phyloP scores from a whole-genome alignment of 495 filamentous ascomycete genomes.

The Hamigera avellanea region DNA sequence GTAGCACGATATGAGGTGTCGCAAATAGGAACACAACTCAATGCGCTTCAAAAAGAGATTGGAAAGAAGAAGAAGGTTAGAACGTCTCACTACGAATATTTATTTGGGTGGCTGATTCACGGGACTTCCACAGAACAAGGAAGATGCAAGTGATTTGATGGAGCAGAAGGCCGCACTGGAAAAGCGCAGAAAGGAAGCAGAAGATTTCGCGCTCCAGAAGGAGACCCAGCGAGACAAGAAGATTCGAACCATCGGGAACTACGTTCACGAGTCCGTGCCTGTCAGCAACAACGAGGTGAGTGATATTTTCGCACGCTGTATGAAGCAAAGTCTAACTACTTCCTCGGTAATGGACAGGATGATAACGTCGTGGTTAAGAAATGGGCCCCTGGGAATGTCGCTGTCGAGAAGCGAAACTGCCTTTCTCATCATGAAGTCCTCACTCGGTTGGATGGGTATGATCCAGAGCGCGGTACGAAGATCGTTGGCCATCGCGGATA shows the following conservation, averaged over 20 bases:
- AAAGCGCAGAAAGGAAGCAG: constrained; percentile 65
- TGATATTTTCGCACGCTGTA: neutral
- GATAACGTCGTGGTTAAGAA: constrained; percentile 64
- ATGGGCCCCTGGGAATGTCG: constrained; percentile 68
- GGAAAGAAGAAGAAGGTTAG: constrained; percentile 80
- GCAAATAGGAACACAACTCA: constrained; percentile 72
- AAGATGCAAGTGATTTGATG: constrained; percentile 66
- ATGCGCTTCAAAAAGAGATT: constrained; percentile 80
- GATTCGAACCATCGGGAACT: constrained; percentile 79
- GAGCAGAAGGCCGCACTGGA: constrained; percentile 64
- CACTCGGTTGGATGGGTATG: constrained; percentile 77
- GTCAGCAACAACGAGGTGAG: constrained; percentile 73
- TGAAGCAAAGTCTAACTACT: neutral
- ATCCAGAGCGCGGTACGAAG: constrained; percentile 87
- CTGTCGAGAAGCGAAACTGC: constrained; percentile 55
- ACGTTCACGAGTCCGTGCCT: constrained; percentile 89
- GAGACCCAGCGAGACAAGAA: constrained; percentile 60
- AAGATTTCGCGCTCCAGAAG: constrained; percentile 62
- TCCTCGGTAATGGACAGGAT: constrained; percentile 41
- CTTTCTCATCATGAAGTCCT: constrained; percentile 95
- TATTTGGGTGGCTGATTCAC: neutral
- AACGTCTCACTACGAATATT: neutral
- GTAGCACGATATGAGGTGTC: constrained; percentile 68
- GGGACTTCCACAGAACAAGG: constrained; percentile 52
- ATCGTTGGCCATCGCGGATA: constrained; percentile 93